Evolutionary conservation across 2,329 filamentous ascomycete genomes (phyloP).

Genomic region (Plectosphaerella cucumerina): DNA sequence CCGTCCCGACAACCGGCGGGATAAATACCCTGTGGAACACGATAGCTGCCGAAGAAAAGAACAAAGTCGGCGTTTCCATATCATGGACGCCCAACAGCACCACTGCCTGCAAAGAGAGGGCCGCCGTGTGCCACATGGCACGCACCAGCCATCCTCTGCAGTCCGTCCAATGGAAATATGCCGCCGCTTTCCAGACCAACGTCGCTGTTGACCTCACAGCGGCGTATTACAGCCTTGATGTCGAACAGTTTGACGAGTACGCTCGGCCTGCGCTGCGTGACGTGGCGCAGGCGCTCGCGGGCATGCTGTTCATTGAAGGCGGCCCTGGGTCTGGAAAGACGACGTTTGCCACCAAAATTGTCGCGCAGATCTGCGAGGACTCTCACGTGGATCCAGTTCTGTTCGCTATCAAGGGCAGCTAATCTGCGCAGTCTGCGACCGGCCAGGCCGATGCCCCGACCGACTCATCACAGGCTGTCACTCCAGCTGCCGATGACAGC

Average conservation of each 20-base stretch:
- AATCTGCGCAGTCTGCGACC: neutral
- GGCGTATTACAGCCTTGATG: neutral
- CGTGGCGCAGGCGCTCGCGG: neutral
- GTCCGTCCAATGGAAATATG: neutral
- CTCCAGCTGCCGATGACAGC: neutral
- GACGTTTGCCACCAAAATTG: neutral
- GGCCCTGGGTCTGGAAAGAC: neutral
- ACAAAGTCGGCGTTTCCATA: neutral
- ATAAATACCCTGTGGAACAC: neutral
- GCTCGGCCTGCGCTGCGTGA: neutral
- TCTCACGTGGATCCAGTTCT: neutral
- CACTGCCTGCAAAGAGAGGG: neutral
- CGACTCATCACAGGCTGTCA: neutral
- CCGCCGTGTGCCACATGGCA: neutral
- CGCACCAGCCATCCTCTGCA: neutral
- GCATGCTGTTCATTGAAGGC: neutral
- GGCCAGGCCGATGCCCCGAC: neutral
- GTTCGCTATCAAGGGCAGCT: too few species aligned
- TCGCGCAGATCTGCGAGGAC: neutral
- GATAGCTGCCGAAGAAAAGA: neutral
- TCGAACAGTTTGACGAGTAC: neutral
- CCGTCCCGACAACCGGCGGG: neutral
- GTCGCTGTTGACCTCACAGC: neutral
- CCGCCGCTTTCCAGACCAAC: neutral
- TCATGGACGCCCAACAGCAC: neutral